phyloP scores from a whole-genome alignment of 768 basidiomycete species.

The Boletales sp. region DNA sequence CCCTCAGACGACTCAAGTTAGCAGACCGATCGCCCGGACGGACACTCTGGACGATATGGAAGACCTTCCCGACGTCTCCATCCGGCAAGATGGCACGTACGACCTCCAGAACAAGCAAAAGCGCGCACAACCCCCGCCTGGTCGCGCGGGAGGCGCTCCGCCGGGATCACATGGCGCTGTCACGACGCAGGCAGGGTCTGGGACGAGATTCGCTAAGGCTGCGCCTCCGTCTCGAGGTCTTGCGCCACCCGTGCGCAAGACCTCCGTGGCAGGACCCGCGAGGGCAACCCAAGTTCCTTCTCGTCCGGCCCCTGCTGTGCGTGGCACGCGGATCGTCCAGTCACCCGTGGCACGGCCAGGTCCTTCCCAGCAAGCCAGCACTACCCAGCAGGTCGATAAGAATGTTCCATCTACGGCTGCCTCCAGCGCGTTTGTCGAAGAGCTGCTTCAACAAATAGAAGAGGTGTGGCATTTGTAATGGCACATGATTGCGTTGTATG shows the following conservation, averaged over 20 bases:
- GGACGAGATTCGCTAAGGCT: constrained; percentile 3
- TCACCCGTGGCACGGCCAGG: constrained; percentile 14
- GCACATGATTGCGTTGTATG: constrained; percentile 6
- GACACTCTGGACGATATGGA: constrained; percentile 41
- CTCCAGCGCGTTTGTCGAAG: constrained; percentile 8
- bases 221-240: constrained; percentile 12
- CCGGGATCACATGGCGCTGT: constrained; percentile 5
- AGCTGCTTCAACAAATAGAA: constrained; percentile 37
- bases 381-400: not conserved
- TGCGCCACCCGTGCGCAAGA: constrained; percentile 8
- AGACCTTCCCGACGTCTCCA: constrained; percentile 59
- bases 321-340: constrained; percentile 5
- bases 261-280: constrained; percentile 7
- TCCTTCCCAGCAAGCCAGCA: constrained; percentile 2
- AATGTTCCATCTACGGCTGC: constrained; percentile 1
- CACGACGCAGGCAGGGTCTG: constrained; percentile 3
- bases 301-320: constrained; percentile 15
- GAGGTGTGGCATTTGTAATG: constrained; percentile 39
- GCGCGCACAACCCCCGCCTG: constrained; percentile 9
- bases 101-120: constrained; percentile 32
- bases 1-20: constrained; percentile 29
- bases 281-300: constrained; percentile 6
- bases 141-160: constrained; percentile 9
- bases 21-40: constrained; percentile 18
- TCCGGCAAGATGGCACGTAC: constrained; percentile 59